Percentiles rank a stretch among this genome's conserved stretches.
Conservation (phyloP, 148 eudicot species). For the Rhododendron griersonianum region DNA sequence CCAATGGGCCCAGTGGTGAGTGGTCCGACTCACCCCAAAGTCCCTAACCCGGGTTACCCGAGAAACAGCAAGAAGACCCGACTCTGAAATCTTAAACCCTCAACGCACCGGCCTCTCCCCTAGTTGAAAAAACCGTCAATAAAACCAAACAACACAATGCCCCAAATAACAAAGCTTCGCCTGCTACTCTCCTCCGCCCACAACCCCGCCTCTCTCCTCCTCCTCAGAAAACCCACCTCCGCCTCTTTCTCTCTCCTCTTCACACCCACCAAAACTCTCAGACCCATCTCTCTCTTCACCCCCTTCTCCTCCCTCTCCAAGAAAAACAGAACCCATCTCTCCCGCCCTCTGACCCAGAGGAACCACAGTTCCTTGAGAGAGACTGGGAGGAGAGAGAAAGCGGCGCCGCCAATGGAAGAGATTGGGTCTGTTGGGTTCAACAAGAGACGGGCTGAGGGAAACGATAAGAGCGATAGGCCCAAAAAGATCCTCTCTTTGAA, state of each 20-base stretch:
- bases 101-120: neutral
- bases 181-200: slow-evolving; percentile 27
- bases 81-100: neutral
- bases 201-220: slow-evolving; percentile 13
- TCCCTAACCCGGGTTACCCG: neutral
- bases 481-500: slow-evolving; percentile 50
- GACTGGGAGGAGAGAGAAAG: slow-evolving; percentile 24
- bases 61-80: neutral
- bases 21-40: neutral
- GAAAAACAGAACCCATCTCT: slow-evolving; percentile 8
- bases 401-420: slow-evolving; percentile 32
- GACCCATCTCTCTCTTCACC: slow-evolving; percentile 18
- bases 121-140: neutral
- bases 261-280: slow-evolving; percentile 10
- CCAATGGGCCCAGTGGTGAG: neutral
- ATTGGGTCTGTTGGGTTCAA: slow-evolving; percentile 47
- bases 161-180: slow-evolving; percentile 44
- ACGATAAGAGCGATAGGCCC: slow-evolving; percentile 53
- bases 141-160: slow-evolving; percentile 25
- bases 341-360: slow-evolving; percentile 21
- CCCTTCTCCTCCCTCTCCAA: slow-evolving; percentile 31
- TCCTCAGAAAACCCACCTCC: slow-evolving; percentile 19
- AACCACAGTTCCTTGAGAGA: slow-evolving; percentile 32
- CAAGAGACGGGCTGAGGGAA: slow-evolving; percentile 73
- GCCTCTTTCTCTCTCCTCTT: slow-evolving; percentile 20